Base-by-base conservation (phyloP, 192 early-diverging fungal species). In the Phycomyces blakesleeanus region DNA sequence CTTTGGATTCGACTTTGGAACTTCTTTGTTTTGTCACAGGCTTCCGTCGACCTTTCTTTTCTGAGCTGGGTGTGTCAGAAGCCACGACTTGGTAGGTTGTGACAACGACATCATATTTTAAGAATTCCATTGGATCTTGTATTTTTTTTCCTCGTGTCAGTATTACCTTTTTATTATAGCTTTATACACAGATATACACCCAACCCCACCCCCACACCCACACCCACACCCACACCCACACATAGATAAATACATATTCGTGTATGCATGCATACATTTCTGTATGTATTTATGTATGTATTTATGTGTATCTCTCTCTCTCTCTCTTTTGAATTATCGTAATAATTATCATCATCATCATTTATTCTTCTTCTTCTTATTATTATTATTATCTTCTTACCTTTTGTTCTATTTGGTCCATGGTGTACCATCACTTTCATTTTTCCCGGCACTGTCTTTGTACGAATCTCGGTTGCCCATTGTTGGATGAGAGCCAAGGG, bases 81-180 rank as follows among this genome's bases (percentile, higher is more conserved):
- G 73, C 59, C 1, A 78, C 61, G 0, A 68, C 63, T 20, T 72
- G 69, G 27, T 78, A 78, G 1, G 69, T 78, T 5, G 77, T 75
- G 40, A 78, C 66, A 0, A 78, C 63, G 9, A 78, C 63, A 58
- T 78, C 73, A 41, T 78, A 75, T n/a, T 67, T 55, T n/a, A 40
- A 22, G 26, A 75, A 72, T 1, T 44, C 37, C 6, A 18, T 14
- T 7, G 58, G 49, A 34, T 69, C 38, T 66, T 16, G 21, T 29
- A 29, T 14, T 15, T n/a, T n/a, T n/a, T 34, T 34, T 34, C 29
- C 29, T 34, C 29, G 29, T 34, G 29, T 34, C 29, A 34, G 29
- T 34, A 34, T 34, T 34, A 34, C 29, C 29, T 34, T 34, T 2
- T 5, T 34, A 34, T 34, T 34, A n/a, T n/a, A n/a, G n/a, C n/a